phyloP scores from a whole-genome alignment of 495 filamentous ascomycete species.

The Trypethelium eluteriae region DNA sequence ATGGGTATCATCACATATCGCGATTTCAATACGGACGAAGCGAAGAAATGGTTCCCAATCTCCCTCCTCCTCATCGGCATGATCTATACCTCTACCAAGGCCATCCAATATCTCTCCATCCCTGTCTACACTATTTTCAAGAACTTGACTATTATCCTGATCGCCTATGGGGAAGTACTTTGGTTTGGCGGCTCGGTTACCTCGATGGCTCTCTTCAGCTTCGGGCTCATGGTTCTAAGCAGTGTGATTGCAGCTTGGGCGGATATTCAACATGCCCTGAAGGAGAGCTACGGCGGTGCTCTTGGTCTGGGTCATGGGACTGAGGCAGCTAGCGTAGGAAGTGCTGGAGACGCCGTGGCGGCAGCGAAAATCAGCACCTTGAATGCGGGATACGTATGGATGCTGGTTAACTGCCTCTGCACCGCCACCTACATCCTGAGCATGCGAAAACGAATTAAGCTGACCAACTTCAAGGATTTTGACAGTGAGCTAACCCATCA shows the following conservation, averaged over 20 bases:
- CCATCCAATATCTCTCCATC: constrained; percentile 91
- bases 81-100: constrained; percentile 98
- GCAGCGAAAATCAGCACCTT: constrained; percentile 74
- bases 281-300: constrained; percentile 22
- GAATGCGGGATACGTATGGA: constrained; percentile 96
- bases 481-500: constrained; percentile 64
- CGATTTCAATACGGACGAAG: constrained; percentile 84
- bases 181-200: constrained; percentile 98
- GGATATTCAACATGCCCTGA: constrained; percentile 82
- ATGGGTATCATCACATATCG: constrained; percentile 79
- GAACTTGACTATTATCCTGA: constrained; percentile 97
- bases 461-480: constrained; percentile 99
- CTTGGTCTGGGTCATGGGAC: constrained; percentile 4
- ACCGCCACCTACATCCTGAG: constrained; percentile 81
- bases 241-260: constrained; percentile 96
- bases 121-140: constrained; percentile 99
- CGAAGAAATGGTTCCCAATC: constrained; percentile 96
- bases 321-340: constrained; percentile 3
- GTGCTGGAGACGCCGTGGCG: constrained; percentile 33
- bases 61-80: constrained; percentile 94
- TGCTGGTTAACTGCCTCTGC: constrained; percentile 95
- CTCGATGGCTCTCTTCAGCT: constrained; percentile 81
- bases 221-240: constrained; percentile 94
- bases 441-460: constrained; percentile 98
- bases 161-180: constrained; percentile 95